These are phyloP conservation scores for Sequoia sempervirens DNA, from an alignment of 75 land plant genomes.

Conservation along the genomic window DNA sequence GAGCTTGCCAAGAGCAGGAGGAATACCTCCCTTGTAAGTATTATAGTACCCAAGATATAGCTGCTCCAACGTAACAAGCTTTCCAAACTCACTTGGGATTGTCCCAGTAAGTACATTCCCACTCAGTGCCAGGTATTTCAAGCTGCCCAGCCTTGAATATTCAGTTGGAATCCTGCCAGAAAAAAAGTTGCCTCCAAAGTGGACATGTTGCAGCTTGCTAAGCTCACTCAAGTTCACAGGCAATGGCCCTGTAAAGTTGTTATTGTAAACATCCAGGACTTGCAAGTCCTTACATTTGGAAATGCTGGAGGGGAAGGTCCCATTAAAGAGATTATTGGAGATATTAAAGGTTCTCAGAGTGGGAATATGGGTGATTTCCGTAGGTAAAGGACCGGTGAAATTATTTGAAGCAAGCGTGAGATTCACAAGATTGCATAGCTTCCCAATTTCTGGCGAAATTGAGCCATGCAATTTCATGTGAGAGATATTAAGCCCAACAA, in stretches of 20 bases:
- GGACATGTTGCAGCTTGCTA: constrained; percentile 38
- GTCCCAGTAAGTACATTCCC: constrained; percentile 49
- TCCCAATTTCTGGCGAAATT: constrained; percentile 36
- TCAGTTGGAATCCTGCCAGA: constrained; percentile 52
- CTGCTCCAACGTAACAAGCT: constrained; percentile 33
- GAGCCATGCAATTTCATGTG: constrained; percentile 48
- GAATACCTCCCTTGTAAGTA: constrained; percentile 49
- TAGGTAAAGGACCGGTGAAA: constrained; percentile 48
- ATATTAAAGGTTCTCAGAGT: constrained; percentile 50
- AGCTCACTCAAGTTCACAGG: constrained; percentile 43
- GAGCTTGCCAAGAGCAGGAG: constrained; percentile 56
- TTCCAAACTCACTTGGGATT: constrained; percentile 64
- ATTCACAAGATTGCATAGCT: constrained; percentile 30
- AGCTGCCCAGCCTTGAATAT: constrained; percentile 34
- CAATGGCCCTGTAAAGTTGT: constrained; percentile 56
- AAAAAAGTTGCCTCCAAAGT: constrained; percentile 78
- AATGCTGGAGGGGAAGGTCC: constrained; percentile 36
- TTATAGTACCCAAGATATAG: constrained; percentile 75
- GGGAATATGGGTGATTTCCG: constrained; percentile 21
- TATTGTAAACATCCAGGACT: constrained; percentile 61
- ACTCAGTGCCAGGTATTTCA: constrained; percentile 43
- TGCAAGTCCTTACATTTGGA: constrained; percentile 29
- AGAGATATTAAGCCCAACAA: constrained; percentile 47
- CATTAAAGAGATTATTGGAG: constrained; percentile 55
- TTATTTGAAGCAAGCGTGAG: constrained; percentile 46